phyloP scores from a whole-genome alignment of 108 stramenopile species.

The Phaeodactylum tricornutum region DNA sequence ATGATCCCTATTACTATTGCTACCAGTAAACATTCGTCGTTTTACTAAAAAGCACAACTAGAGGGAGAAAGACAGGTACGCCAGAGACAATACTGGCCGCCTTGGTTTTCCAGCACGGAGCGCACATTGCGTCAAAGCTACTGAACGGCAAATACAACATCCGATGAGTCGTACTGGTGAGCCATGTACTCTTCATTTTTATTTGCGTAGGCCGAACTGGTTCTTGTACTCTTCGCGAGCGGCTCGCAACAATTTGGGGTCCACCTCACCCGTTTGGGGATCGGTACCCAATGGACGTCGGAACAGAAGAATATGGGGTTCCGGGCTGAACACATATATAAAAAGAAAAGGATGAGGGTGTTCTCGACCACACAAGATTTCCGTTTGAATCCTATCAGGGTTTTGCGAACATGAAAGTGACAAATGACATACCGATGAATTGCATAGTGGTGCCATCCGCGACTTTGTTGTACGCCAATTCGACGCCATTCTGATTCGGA shows the following conservation, averaged over 20 bases:
- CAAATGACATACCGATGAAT: conserved; percentile 75
- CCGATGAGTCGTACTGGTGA: no score
- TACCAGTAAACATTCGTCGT: no score
- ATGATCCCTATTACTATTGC: no score
- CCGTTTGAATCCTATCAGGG: no score
- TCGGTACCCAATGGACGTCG: conserved; percentile 96
- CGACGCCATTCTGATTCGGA: conserved; percentile 95
- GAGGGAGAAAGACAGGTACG: no score
- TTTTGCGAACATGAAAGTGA: neutral
- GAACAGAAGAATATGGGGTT: conserved; percentile 98
- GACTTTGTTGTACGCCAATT: conserved; percentile 94
- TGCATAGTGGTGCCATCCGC: conserved; percentile 98
- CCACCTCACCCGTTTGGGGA: conserved; percentile 85
- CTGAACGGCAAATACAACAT: no score
- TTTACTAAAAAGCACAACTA: no score
- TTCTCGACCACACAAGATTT: neutral
- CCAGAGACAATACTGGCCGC: no score
- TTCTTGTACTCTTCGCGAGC: conserved; percentile 83
- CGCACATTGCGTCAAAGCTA: no score
- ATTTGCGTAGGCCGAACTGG: conserved; percentile 55
- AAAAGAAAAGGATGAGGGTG: neutral
- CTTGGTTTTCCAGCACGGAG: no score
- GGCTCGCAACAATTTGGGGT: conserved; percentile 71
- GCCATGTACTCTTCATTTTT: no score
- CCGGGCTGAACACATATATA: conserved; percentile 48